Percentiles rank a stretch among this genome's conserved stretches.
Conservation (phyloP, 2,329 filamentous ascomycete species). For the Pseudogymnoascus sp. region DNA sequence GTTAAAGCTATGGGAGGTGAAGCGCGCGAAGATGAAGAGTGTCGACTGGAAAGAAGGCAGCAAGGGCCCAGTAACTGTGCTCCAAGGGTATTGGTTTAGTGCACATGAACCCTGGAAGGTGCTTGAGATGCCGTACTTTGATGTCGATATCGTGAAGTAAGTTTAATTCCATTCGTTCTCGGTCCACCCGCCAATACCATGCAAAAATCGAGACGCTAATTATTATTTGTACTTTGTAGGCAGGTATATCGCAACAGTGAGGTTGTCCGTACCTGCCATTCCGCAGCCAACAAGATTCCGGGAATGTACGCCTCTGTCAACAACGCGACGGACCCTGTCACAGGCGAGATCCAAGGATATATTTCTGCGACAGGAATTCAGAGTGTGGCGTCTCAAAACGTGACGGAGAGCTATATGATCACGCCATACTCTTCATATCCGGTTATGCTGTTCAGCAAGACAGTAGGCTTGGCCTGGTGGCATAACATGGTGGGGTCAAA, state of each 20-base stretch:
- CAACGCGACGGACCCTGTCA: conserved; percentile 33
- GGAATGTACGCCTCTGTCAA: conserved; percentile 38
- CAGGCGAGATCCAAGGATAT: conserved; percentile 33
- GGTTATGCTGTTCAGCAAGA: conserved; percentile 29
- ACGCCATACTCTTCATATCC: conserved; percentile 29
- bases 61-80: conserved; percentile 36
- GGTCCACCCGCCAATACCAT: background rate
- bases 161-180: background rate
- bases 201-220: background rate
- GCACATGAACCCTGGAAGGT: conserved; percentile 38
- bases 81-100: conserved; percentile 28
- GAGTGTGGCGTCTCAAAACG: conserved; percentile 34
- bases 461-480: conserved; percentile 37
- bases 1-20: conserved; percentile 32
- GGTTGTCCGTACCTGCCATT: conserved; percentile 37
- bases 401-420: conserved; percentile 36
- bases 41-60: conserved; percentile 32
- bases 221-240: conserved; percentile 17
- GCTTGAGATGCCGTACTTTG: conserved; percentile 37
- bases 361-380: conserved; percentile 37
- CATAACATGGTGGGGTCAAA: conserved; percentile 35
- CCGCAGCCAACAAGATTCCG: conserved; percentile 31
- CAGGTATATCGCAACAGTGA: conserved; percentile 35
- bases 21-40: conserved; percentile 33
- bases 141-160: conserved; percentile 34